Evolutionary conservation across 805 yeast species (phyloP).

Genomic region (Maudiozyma barnettii): DNA sequence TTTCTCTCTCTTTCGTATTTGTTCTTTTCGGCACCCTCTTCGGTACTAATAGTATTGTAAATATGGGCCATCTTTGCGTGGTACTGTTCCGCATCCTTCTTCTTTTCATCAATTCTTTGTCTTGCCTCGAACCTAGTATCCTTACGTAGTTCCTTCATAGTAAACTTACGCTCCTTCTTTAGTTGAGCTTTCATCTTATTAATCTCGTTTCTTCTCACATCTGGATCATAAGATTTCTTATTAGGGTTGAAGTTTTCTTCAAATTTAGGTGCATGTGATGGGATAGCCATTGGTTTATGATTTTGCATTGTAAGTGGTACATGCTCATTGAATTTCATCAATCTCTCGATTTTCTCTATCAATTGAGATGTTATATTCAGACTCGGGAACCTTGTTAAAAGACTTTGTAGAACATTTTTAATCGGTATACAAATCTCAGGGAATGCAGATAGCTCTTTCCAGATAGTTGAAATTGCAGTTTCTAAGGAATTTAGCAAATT

Average conservation of each 20-base stretch:
- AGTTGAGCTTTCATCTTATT: conserved; percentile 73
- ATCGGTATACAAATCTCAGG: conserved; percentile 49
- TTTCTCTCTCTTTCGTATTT: conserved; percentile 81
- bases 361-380: conserved; percentile 26
- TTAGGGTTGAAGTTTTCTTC: conserved; percentile 96
- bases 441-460: conserved; percentile 57
- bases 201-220: conserved; percentile 71
- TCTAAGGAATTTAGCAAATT: conserved; percentile 29
- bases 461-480: conserved; percentile 30
- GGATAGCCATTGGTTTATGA: conserved; percentile 77
- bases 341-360: conserved; percentile 40
- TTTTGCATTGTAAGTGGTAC: conserved; percentile 71
- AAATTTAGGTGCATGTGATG: conserved; percentile 79
- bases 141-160: conserved; percentile 81
- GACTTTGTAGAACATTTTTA: conserved; percentile 33
- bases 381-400: conserved; percentile 31
- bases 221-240: conserved; percentile 81
- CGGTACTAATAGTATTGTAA: conserved; percentile 78
- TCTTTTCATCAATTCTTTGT: conserved; percentile 72
- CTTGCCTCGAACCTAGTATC: conserved; percentile 82
- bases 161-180: conserved; percentile 85
- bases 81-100: conserved; percentile 63
- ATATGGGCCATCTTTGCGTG: conserved; percentile 85
- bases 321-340: conserved; percentile 44
- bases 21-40: conserved; percentile 92